Percentiles rank a stretch among this genome's conserved stretches.
Evolutionary conservation across 2,329 filamentous ascomycete genomes (phyloP).

Genomic region (Ophiostoma fasciatum): DNA sequence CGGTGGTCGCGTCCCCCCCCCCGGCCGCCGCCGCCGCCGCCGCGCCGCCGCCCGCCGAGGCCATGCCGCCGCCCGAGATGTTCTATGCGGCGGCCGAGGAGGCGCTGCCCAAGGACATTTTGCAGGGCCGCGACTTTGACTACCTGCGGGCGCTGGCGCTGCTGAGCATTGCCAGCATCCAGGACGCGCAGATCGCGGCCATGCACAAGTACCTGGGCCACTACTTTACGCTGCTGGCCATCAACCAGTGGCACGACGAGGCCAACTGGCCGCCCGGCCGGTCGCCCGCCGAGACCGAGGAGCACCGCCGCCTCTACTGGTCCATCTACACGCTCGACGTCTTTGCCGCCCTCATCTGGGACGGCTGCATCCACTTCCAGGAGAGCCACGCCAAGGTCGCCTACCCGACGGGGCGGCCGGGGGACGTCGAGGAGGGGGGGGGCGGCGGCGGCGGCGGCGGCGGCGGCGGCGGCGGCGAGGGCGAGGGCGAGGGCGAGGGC

Average conservation of each 20-base stretch:
- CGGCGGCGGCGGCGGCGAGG: neutral
- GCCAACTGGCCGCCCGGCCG: slow-evolving; percentile 13
- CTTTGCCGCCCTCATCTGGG: slow-evolving; percentile 37
- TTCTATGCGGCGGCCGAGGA: slow-evolving; percentile 15
- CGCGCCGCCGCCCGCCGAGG: no score
- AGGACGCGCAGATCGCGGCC: slow-evolving; percentile 14
- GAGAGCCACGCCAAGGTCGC: slow-evolving; percentile 30
- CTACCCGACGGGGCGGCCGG: slow-evolving; percentile 25
- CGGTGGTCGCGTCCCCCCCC: no score
- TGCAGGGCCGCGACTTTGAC: slow-evolving; percentile 14
- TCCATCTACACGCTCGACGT: slow-evolving; percentile 43
- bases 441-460: no score
- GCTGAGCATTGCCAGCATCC: slow-evolving; percentile 14
- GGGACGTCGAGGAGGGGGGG: no score
- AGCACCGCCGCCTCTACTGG: slow-evolving; percentile 27
- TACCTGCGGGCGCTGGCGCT: slow-evolving; percentile 13
- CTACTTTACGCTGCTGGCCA: slow-evolving; percentile 15
- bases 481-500: no score
- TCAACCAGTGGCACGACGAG: slow-evolving; percentile 16
- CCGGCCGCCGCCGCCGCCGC: no score
- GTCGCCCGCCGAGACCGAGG: slow-evolving; percentile 10
- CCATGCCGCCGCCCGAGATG: slow-evolving; percentile 13
- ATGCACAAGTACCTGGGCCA: slow-evolving; percentile 16
- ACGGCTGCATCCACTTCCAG: slow-evolving; percentile 27
- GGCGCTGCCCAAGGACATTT: slow-evolving; percentile 12